phyloP scores from a whole-genome alignment of 1,284 basidiomycete genomes.

The Schizophyllum amplum region DNA sequence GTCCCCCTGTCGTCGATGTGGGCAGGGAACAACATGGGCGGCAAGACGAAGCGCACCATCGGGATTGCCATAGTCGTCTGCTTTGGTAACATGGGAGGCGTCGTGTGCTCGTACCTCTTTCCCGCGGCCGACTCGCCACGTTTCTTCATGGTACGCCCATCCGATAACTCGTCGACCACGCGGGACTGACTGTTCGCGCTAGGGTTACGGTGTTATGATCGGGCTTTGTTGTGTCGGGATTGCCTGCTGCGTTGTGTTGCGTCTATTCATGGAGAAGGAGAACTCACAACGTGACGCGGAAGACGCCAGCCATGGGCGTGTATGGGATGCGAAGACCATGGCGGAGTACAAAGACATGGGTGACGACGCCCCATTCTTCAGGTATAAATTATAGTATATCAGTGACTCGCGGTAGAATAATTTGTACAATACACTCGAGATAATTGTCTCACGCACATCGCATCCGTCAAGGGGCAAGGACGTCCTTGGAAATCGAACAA shows the following conservation, averaged over 20 bases:
- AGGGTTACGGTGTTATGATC: neutral
- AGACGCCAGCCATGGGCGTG: neutral
- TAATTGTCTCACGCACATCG: neutral
- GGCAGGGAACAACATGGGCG: slow-evolving; percentile 35
- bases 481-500: too few species aligned
- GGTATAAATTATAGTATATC: neutral
- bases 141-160: slow-evolving; percentile 14
- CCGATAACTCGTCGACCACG: neutral
- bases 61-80: slow-evolving; percentile 35
- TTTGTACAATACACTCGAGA: neutral
- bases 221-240: neutral
- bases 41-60: slow-evolving; percentile 33
- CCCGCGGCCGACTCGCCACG: slow-evolving; percentile 19
- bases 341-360: neutral
- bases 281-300: neutral
- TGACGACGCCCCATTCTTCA: neutral
- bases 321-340: neutral
- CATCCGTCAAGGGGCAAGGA: neutral
- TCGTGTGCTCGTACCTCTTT: slow-evolving; percentile 25
- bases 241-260: neutral
- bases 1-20: slow-evolving; percentile 27
- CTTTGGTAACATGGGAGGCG: slow-evolving; percentile 33
- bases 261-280: neutral
- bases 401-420: neutral
- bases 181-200: neutral